Conservation (phyloP, 176 grass and related monocot species). For the bread wheat (Triticum aestivum) region IWGSC_CS_RefSeq_v2.1 NC_057794.1:59417237-59417736, state of each 20-base stretch:
- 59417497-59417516: conserved; percentile 75
- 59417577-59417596: conserved; percentile 93
- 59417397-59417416: not conserved
- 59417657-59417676: conserved; percentile 95
- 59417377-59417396: not conserved
- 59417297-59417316: not conserved
- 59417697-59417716: conserved; percentile 98
- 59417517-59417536: conserved; percentile 58
- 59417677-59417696: conserved; percentile 61
- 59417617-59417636: conserved; percentile 69
- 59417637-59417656: conserved; percentile 97
- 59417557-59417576: conserved; percentile 51
- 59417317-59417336: not conserved
- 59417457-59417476: conserved; percentile 2
- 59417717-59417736: conserved; percentile 95
- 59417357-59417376: not conserved
- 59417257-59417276: not conserved
- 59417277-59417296: not conserved
- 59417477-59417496: conserved; percentile 73
- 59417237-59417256: not conserved
- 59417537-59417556: conserved; percentile 38
- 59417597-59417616: conserved; percentile 94
- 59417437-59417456: conserved; percentile 7
- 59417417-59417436: not conserved
- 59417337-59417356: not conserved